phyloP scores from a whole-genome alignment of 1,284 basidiomycete species.

The Trichosporon faecale region DNA sequence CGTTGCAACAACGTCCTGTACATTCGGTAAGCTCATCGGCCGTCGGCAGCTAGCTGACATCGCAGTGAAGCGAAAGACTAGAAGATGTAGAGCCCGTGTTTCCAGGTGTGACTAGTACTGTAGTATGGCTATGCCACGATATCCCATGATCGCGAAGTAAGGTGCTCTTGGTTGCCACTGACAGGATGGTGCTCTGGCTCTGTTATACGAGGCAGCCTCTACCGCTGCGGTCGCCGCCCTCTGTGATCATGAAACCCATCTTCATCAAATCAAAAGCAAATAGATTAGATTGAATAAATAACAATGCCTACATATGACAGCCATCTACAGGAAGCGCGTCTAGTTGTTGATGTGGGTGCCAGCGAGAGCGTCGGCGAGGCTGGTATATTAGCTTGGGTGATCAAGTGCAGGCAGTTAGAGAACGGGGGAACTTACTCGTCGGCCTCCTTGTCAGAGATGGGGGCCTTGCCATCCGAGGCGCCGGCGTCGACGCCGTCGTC shows the following conservation, averaged over 20 bases:
- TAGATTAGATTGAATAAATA: not conserved
- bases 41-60: constrained; percentile 4
- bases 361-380: constrained; percentile 46
- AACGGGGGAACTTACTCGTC: constrained; percentile 41
- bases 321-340: constrained; percentile 8
- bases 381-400: constrained; percentile 15
- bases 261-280: not conserved
- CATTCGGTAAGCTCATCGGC: constrained; percentile 56
- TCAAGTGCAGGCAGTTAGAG: not conserved
- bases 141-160: not conserved
- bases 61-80: constrained; percentile 43
- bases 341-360: constrained; percentile 33
- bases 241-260: not conserved
- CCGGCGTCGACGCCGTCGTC: constrained; percentile 41
- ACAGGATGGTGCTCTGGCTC: not conserved
- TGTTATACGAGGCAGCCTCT: too few relatives aligned
- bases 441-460: constrained; percentile 38
- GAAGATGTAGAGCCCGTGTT: constrained; percentile 2
- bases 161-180: not conserved
- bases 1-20: constrained; percentile 94
- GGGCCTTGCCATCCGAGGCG: constrained; percentile 31
- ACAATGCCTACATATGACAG: constrained; percentile 11
- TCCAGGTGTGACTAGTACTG: constrained; percentile 12
- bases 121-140: constrained; percentile 11
- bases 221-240: too few relatives aligned